A percentile compares a stretch with the other conserved stretches of the same genome.
These are phyloP conservation scores for Monosporascus cannonballus DNA, from an alignment of 2,329 filamentous ascomycete species.

Conservation along the genomic window DNA sequence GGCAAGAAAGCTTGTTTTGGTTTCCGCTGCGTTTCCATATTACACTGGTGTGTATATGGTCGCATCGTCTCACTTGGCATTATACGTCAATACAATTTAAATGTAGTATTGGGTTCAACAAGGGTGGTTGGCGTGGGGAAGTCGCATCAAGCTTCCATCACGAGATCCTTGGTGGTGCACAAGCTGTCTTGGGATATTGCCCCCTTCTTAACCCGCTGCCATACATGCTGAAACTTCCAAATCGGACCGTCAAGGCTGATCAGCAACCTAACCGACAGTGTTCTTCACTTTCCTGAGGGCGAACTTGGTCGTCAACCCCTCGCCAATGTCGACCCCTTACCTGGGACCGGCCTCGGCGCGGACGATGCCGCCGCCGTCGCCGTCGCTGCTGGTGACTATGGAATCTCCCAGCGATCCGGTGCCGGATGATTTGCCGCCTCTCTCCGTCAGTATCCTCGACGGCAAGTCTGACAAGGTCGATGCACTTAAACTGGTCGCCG, in stretches of 20 bases:
- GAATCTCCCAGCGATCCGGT: slow-evolving; percentile 31
- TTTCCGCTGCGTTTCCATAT: background rate
- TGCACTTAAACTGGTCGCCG: slow-evolving; percentile 68
- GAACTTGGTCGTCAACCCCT: slow-evolving; percentile 65
- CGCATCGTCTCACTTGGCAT: background rate
- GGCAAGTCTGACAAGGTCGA: slow-evolving; percentile 55
- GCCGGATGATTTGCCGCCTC: slow-evolving; percentile 53
- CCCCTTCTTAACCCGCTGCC: background rate
- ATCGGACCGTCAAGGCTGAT: slow-evolving; percentile 12
- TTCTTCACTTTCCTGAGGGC: slow-evolving; percentile 79
- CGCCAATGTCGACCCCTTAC: slow-evolving; percentile 58
- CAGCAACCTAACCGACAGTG: slow-evolving; percentile 43
- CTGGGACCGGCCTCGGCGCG: slow-evolving; percentile 46
- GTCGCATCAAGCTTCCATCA: slow-evolving; percentile 5
- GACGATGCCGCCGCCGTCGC: slow-evolving; percentile 28
- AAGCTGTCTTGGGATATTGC: background rate
- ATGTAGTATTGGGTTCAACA: background rate
- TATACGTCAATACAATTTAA: background rate
- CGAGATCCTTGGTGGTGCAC: background rate
- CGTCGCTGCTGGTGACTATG: slow-evolving; percentile 30
- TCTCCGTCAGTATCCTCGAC: slow-evolving; percentile 54
- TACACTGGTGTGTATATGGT: background rate
- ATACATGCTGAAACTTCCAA: background rate
- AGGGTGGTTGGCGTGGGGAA: slow-evolving; percentile 8
- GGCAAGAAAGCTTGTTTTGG: background rate